Conservation (phyloP, 495 filamentous ascomycete genomes). For the Halenospora varia region DNA sequence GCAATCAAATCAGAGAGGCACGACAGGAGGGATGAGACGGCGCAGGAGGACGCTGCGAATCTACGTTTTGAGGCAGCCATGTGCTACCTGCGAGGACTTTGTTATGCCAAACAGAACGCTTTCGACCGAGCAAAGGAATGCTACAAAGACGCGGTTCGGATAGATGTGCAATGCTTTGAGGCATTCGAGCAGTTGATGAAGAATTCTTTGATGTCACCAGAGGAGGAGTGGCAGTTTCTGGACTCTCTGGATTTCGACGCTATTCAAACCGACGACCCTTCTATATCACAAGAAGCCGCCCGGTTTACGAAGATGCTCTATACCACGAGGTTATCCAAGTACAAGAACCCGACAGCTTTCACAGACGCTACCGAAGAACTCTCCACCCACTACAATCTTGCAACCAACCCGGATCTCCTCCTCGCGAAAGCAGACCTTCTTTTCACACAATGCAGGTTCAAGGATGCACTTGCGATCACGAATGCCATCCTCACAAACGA, state of each 20-base stretch:
- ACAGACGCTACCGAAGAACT: conserved; percentile 85
- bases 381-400: conserved; percentile 87
- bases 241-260: conserved; percentile 88
- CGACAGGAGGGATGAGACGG: conserved; percentile 43
- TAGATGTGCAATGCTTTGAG: conserved; percentile 98
- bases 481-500: conserved; percentile 73
- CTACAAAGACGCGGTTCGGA: conserved; percentile 93
- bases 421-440: conserved; percentile 88
- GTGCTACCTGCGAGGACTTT: conserved; percentile 91
- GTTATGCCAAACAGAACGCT: conserved; percentile 95
- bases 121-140: conserved; percentile 97
- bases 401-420: conserved; percentile 83
- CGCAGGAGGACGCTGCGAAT: conserved; percentile 56
- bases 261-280: conserved; percentile 55
- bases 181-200: conserved; percentile 97
- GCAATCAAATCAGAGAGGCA: conserved; percentile 42
- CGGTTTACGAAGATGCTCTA: conserved; percentile 97
- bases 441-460: conserved; percentile 93
- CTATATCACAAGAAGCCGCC: conserved; percentile 72
- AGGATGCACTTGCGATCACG: conserved; percentile 79
- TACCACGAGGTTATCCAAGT: conserved; percentile 93
- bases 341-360: conserved; percentile 80
- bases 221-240: conserved; percentile 92
- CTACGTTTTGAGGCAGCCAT: conserved; percentile 91
- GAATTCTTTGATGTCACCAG: conserved; percentile 95